These are phyloP conservation scores for Boechera divaricarpa DNA, from an alignment of 345 rosid genomes.

Conservation along the genomic window DNA sequence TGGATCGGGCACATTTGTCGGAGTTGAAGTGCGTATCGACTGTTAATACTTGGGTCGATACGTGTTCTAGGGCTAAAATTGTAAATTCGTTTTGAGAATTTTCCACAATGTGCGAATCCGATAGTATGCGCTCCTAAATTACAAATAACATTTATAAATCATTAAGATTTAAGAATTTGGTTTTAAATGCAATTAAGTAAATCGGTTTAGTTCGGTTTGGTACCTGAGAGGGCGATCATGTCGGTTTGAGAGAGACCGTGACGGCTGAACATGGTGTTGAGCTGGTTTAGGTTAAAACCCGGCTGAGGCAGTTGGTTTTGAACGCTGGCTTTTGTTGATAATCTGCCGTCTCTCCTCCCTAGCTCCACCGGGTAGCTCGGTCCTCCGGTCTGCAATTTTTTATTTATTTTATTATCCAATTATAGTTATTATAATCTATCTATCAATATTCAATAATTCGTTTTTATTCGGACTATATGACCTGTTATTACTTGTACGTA, in stretches of 20 bases:
- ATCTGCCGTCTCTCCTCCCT: slow-evolving; percentile 78
- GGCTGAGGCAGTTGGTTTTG: slow-evolving; percentile 67
- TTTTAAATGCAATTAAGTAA: neutral
- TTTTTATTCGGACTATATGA: slow-evolving; percentile 11
- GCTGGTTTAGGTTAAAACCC: slow-evolving; percentile 61
- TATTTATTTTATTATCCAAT: neutral
- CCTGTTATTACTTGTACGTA: slow-evolving; percentile 4
- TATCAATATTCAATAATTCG: neutral
- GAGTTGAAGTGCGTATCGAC: slow-evolving; percentile 58
- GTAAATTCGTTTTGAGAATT: slow-evolving; percentile 69
- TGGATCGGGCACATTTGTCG: slow-evolving; percentile 66
- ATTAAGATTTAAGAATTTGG: neutral
- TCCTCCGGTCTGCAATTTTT: slow-evolving; percentile 73
- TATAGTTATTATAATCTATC: neutral
- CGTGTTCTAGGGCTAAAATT: slow-evolving; percentile 56
- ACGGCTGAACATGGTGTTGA: slow-evolving; percentile 62
- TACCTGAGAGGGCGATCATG: slow-evolving; percentile 90
- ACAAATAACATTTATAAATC: neutral
- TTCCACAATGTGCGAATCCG: slow-evolving; percentile 81
- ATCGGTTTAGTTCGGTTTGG: neutral
- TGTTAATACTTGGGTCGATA: slow-evolving; percentile 71
- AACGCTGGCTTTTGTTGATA: slow-evolving; percentile 72
- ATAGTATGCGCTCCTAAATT: slow-evolving; percentile 70
- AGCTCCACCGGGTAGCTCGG: slow-evolving; percentile 77
- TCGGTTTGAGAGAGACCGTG: slow-evolving; percentile 77